A percentile compares a stretch with the other conserved stretches of the same genome.
Evolutionary conservation across 805 yeast genomes (phyloP).

Genomic region (Debaryomyces tyrocola): DNA sequence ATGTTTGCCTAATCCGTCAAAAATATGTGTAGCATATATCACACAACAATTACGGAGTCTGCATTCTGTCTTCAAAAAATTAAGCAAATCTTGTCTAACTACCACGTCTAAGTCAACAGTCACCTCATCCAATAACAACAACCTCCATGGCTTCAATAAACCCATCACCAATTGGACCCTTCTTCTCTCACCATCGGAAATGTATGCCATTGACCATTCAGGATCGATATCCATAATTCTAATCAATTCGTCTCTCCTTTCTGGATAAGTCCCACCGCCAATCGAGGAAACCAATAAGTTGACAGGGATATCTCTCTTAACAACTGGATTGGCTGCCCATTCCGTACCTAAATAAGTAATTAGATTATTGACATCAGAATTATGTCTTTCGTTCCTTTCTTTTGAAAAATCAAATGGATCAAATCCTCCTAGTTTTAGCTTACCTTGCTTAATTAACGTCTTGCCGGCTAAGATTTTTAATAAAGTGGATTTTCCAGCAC

Average conservation of each 20-base stretch:
- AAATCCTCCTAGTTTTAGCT: slow-evolving; percentile 69
- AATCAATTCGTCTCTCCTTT: slow-evolving; percentile 74
- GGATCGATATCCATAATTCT: slow-evolving; percentile 82
- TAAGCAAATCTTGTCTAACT: slow-evolving; percentile 73
- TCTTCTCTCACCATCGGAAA: slow-evolving; percentile 94
- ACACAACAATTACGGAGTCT: slow-evolving; percentile 67
- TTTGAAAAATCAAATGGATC: slow-evolving; percentile 79
- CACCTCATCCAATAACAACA: slow-evolving; percentile 89
- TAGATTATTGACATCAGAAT: slow-evolving; percentile 45
- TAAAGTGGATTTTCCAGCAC: slow-evolving; percentile 95
- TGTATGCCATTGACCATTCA: slow-evolving; percentile 87
- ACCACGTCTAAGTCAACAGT: slow-evolving; percentile 95
- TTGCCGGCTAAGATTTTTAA: slow-evolving; percentile 87
- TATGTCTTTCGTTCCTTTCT: slow-evolving; percentile 43
- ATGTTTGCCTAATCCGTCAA: slow-evolving; percentile 79
- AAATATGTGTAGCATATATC: slow-evolving; percentile 93
- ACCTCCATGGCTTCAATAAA: slow-evolving; percentile 83
- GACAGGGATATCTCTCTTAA: slow-evolving; percentile 89
- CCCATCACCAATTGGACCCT: slow-evolving; percentile 96
- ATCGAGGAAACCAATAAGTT: slow-evolving; percentile 72
- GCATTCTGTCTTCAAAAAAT: slow-evolving; percentile 76
- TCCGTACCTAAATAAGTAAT: slow-evolving; percentile 92
- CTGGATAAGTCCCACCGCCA: slow-evolving; percentile 66
- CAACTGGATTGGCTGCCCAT: slow-evolving; percentile 92
- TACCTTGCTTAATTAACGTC: slow-evolving; percentile 74